Percentiles rank a stretch among this genome's conserved stretches.
phyloP scores from a whole-genome alignment of 495 filamentous ascomycete species.

The Xylaria venustula region DNA sequence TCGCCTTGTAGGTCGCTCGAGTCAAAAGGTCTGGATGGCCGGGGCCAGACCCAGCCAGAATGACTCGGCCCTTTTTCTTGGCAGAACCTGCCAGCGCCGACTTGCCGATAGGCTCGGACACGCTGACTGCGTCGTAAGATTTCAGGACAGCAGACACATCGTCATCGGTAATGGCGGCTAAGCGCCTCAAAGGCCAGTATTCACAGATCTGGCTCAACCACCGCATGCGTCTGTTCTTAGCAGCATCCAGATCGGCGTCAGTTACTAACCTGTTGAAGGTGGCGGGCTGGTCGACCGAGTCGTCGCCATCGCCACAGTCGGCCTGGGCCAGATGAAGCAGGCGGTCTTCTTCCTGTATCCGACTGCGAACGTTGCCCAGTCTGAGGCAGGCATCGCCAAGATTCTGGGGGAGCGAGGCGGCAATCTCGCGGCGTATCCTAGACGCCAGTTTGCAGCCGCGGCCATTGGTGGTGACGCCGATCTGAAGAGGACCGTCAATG shows the following conservation, averaged over 20 bases:
- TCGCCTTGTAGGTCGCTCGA: constrained; percentile 81
- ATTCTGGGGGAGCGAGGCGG: constrained; percentile 70
- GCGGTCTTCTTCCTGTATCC: constrained; percentile 68
- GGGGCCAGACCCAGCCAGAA: constrained; percentile 90
- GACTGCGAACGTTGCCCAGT: constrained; percentile 71
- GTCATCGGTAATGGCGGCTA: constrained; percentile 73
- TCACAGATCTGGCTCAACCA: constrained; percentile 98
- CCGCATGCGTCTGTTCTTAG: constrained; percentile 77
- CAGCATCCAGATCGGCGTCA: constrained; percentile 69
- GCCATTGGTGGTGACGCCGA: constrained; percentile 94
- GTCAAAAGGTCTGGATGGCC: constrained; percentile 92
- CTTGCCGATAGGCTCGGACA: constrained; percentile 10
- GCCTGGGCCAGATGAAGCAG: constrained; percentile 27
- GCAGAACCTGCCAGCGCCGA: background rate
- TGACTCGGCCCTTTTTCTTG: constrained; percentile 60
- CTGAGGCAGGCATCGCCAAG: constrained; percentile 80
- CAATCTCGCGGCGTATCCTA: constrained; percentile 85
- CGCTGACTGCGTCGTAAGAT: constrained; percentile 51
- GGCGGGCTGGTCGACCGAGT: constrained; percentile 77
- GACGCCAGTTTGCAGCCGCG: constrained; percentile 92
- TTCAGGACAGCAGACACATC: constrained; percentile 73
- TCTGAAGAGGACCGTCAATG: constrained; percentile 86
- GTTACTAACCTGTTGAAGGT: constrained; percentile 80
- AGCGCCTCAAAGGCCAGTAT: constrained; percentile 88
- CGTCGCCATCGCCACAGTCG: constrained; percentile 72